Conservation (phyloP, 164 flowering plant species). For the Litsea cubeba region DNA sequence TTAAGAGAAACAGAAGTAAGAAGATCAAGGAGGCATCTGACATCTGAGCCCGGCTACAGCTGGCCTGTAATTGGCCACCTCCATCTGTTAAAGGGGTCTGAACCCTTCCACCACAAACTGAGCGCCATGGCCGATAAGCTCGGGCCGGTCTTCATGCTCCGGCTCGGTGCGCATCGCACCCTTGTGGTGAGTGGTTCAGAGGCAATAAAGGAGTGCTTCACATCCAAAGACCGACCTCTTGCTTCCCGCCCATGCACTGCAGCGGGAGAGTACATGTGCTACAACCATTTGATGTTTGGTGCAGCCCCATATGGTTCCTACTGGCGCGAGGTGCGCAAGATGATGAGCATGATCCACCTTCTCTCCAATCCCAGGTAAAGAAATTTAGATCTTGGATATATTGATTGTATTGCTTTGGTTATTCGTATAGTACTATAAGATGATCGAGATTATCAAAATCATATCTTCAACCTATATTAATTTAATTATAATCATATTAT, state of each 20-base stretch:
- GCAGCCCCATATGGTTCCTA: constrained; percentile 5
- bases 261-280: neutral
- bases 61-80: constrained; percentile 11
- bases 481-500: no score
- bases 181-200: neutral
- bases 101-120: neutral
- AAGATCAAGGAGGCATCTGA: neutral
- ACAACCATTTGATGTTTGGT: neutral
- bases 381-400: no score
- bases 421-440: no score
- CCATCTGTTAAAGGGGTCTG: neutral
- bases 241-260: neutral
- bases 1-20: neutral
- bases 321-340: constrained; percentile 10
- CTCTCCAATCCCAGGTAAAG: neutral
- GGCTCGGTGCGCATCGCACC: neutral
- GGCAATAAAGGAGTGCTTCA: constrained; percentile 4
- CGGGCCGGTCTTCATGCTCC: constrained; percentile 9
- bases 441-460: no score
- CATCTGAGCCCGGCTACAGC: constrained; percentile 2
- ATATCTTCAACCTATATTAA: no score
- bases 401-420: no score
- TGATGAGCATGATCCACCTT: neutral
- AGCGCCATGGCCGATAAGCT: neutral
- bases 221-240: constrained; percentile 6